Percentiles rank a stretch among this genome's conserved stretches.
These are phyloP conservation scores for Domatiomyces catenatus DNA, from an alignment of 2,329 filamentous ascomycete species.

Conservation along the genomic window DNA sequence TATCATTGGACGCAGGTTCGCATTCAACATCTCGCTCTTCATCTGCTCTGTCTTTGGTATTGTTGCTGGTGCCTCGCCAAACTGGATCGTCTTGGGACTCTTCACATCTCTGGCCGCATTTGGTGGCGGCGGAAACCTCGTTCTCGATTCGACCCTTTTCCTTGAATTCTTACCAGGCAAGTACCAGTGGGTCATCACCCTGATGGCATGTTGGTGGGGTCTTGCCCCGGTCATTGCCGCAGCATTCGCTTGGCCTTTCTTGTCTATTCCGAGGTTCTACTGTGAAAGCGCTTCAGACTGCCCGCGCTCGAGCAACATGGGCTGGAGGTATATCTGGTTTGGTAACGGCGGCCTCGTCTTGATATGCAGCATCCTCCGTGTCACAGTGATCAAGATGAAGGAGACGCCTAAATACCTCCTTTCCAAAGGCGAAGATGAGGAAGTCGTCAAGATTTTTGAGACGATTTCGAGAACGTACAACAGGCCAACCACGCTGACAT, in stretches of 20 bases:
- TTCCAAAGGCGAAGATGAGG: conserved; percentile 54
- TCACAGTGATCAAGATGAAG: conserved; percentile 53
- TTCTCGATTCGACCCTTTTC: conserved; percentile 34
- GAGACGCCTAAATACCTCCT: conserved; percentile 66
- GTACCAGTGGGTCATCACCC: conserved; percentile 43
- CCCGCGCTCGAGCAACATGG: conserved; percentile 38
- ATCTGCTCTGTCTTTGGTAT: conserved; percentile 47
- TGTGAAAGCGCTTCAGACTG: conserved; percentile 26
- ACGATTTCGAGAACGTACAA: conserved; percentile 41
- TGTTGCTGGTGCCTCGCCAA: conserved; percentile 51
- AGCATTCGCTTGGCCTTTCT: conserved; percentile 14
- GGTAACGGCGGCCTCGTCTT: conserved; percentile 54
- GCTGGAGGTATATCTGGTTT: conserved; percentile 61
- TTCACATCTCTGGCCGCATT: conserved; percentile 22
- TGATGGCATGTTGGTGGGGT: conserved; percentile 24
- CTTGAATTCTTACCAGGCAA: conserved; percentile 42
- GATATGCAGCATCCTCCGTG: conserved; percentile 54
- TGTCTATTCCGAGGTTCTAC: conserved; percentile 8
- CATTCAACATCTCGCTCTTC: conserved; percentile 53
- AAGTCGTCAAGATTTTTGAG: conserved; percentile 51
- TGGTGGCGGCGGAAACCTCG: conserved; percentile 15
- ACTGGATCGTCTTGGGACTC: conserved; percentile 26
- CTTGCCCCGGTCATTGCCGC: conserved; percentile 13
- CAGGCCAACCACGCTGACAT: conserved; percentile 36
- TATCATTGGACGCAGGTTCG: conserved; percentile 50